Evolutionary conservation across 106 monocot species (phyloP), one percentile per base, ranked within the genome.

Genomic region (Dendrobium catenatum): DNA sequence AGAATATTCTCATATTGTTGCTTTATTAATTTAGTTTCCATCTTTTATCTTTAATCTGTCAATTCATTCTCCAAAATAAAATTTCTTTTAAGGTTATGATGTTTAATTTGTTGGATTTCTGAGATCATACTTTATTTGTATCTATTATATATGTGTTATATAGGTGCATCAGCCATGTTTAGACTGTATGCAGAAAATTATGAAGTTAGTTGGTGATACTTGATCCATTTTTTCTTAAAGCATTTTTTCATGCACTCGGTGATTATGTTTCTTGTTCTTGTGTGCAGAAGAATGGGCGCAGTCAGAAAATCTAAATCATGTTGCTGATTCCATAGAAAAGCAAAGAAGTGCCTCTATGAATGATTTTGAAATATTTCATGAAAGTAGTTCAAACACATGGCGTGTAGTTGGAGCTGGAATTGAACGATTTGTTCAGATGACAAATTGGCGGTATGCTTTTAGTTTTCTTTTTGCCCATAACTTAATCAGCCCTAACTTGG

Each of bases 361-460:
- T 82, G 99, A 95, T 0, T 99, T 99, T 82, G 93, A 99, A 82
- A 85, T 95, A 20, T 78, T 90, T 87, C 91, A 90, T 80, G 93
- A 99, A 72, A 76, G 78, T 26, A 83, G 77, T 77, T 81, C 92
- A 55, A 87, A 80, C 24, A 93, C 89, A 55, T 99, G 99, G 99
- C 81, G 87, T 86, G 95, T 99, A 26, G 77, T 80, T 82, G 95
- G 99, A 84, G 91, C 88, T 81, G 99, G 99, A 85, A 86, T 99
- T 68, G 88, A 95, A 54, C 93, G 99, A 8, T 99, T 99, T 89
- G 95, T 93, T 83, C 99, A 99, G 77, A 99, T 99, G 99, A 95
- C 99, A 56, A 99, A 99, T 72, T 99, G 95, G 99, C 89, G 91
- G 99, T 98, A 91, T 77, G 89, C 22, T 1, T 51, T 46, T 20